Evolutionary conservation across 2,329 filamentous ascomycete genomes (phyloP), one percentile per base, ranked within the genome.

Genomic region (Exophiala xenobiotica): DNA sequence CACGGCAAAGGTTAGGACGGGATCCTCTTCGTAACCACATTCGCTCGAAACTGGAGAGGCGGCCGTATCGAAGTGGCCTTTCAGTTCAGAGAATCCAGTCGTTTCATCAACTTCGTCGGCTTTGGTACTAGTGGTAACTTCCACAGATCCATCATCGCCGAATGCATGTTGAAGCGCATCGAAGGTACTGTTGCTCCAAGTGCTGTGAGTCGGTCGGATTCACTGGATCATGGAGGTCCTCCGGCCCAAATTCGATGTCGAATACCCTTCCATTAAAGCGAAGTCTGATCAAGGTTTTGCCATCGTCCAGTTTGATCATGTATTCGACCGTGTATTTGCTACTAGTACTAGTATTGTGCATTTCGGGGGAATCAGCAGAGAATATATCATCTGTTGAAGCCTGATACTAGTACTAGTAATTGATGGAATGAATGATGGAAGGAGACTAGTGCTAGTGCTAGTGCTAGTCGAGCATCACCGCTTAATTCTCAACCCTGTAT

Each of bases 101-200:
- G 43, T n/a, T 18, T 46, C 43, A 37, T 46, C 16, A 27, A 46
- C 29, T 37, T 35, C 29, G 40, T 44, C 23, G 40, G 40, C 40
- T n/a, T n/a, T n/a, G n/a, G n/a, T n/a, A n/a, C n/a, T n/a, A n/a
- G n/a, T n/a, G 11, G 14, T 31, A 31, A 4, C 27, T 31, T 31
- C 11, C 27, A 4, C 27, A 31, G 27, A n/a, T 31, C 14, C 27
- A 31, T 11, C 27, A 31, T 31, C 27, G 14, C 27, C 27, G 27
- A 31, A 31, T 31, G 14, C 8, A 11, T 31, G 27, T 4, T 31
- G 8, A 31, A 31, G 27, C 3, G 27, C 27, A 11, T 31, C 8
- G 27, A n/a, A 31, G 27, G 8, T 5, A 31, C 8, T 31, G 4
- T 31, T 31, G 27, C 14, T 31, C 27, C 4, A 31, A 31, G 27